phyloP scores from a whole-genome alignment of 208 protist genomes.

The Trypanosomatidae sp. region DNA sequence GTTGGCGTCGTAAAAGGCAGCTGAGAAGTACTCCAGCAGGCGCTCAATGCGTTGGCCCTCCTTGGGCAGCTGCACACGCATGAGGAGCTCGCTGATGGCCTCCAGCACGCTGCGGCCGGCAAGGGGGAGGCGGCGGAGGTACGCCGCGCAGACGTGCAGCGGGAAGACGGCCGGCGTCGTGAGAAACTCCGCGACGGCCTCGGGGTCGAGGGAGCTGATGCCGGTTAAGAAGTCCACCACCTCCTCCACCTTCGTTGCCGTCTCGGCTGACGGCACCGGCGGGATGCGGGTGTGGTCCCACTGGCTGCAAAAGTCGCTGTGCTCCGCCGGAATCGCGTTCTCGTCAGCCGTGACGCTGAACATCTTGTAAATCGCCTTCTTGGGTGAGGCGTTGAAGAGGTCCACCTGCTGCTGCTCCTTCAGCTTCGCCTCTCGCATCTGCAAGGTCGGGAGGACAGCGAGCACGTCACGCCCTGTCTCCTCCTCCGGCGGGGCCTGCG shows the following conservation, averaged over 20 bases:
- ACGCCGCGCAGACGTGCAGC: constrained; percentile 86
- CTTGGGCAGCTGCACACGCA: constrained; percentile 93
- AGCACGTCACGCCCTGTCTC: constrained; percentile 28
- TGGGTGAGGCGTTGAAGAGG: constrained; percentile 68
- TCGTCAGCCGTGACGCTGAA: constrained; percentile 70
- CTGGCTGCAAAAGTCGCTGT: constrained; percentile 38
- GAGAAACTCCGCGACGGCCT: constrained; percentile 86
- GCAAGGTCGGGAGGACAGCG: constrained; percentile 31
- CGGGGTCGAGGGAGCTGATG: constrained; percentile 72
- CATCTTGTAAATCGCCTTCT: constrained; percentile 65
- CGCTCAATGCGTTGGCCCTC: constrained; percentile 98
- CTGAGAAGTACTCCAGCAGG: constrained; percentile 95
- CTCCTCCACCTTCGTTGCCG: constrained; percentile 49
- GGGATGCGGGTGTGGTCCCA: constrained; percentile 66
- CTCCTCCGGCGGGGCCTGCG: constrained; percentile 54
- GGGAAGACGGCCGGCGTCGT: constrained; percentile 83
- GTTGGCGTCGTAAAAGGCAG: constrained; percentile 89
- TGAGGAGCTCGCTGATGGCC: constrained; percentile 90
- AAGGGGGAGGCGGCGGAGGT: constrained; percentile 83
- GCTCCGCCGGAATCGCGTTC: constrained; percentile 35
- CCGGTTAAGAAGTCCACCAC: constrained; percentile 85
- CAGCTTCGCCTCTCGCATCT: constrained; percentile 66
- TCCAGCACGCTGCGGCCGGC: constrained; percentile 79
- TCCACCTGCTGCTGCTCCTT: constrained; percentile 79
- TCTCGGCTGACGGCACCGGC: constrained; percentile 29